These are phyloP conservation scores for Leishmania mexicana DNA, from an alignment of 208 protist species.

Conservation along the genomic window DNA sequence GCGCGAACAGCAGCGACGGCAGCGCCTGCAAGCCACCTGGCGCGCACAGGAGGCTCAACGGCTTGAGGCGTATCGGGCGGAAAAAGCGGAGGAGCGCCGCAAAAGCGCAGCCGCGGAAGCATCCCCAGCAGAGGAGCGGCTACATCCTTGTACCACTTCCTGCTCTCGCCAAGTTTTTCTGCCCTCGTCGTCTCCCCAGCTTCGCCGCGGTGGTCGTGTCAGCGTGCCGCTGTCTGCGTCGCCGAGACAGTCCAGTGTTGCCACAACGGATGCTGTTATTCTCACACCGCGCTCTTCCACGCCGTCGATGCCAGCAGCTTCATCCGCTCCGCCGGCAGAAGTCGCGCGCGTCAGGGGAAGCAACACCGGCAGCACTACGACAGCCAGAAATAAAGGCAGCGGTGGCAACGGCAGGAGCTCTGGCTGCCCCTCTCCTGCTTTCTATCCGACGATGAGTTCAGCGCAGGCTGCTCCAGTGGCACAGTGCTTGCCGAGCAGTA, in stretches of 20 bases:
- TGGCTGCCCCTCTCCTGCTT: neutral
- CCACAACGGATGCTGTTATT: neutral
- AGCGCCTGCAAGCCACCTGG: constrained; percentile 16
- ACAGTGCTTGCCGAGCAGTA: neutral
- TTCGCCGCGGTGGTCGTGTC: no score
- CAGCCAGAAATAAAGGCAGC: neutral
- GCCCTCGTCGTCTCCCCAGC: neutral
- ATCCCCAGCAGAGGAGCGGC: neutral
- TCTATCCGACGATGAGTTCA: neutral
- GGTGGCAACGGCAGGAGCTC: neutral
- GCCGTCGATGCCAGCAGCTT: neutral
- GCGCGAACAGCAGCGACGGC: constrained; percentile 14
- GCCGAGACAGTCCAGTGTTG: neutral
- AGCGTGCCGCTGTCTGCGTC: neutral
- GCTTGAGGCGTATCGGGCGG: constrained; percentile 18
- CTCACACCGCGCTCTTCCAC: neutral
- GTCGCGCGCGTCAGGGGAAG: neutral
- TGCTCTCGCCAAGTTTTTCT: neutral
- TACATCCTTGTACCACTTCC: neutral
- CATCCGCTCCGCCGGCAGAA: neutral
- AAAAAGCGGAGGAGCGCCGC: neutral
- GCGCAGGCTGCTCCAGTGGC: no score
- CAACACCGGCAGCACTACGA: neutral
- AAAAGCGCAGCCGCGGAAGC: neutral
- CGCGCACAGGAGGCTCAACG: constrained; percentile 15